Evolutionary conservation across 1,139 yeast species (phyloP).

Genomic region (Pneumocystis canis): DNA sequence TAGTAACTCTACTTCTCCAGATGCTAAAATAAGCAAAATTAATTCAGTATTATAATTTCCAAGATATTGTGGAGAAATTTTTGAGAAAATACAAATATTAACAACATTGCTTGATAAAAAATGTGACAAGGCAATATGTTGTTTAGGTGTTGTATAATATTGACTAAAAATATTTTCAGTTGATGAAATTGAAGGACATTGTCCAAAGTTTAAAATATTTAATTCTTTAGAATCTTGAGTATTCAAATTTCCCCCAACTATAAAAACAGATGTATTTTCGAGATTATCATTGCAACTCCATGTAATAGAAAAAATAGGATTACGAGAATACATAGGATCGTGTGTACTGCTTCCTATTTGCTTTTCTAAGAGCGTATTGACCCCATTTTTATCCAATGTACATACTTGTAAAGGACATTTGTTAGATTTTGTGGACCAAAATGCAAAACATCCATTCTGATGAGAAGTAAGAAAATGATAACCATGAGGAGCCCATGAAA

Average conservation of each 20-base stretch:
- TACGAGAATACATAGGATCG: constrained; percentile 17
- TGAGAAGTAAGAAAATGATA: constrained; percentile 67
- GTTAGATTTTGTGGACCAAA: constrained; percentile 83
- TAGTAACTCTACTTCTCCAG: constrained; percentile 46
- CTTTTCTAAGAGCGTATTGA: constrained; percentile 37
- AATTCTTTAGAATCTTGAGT: constrained; percentile 39
- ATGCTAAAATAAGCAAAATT: constrained; percentile 56
- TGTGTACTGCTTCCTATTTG: constrained; percentile 8
- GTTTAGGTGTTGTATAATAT: constrained; percentile 54
- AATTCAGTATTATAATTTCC: constrained; percentile 58
- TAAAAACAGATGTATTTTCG: constrained; percentile 57
- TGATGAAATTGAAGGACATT: constrained; percentile 54
- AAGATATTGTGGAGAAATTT: constrained; percentile 44
- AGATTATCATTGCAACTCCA: constrained; percentile 65
- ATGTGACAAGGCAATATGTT: constrained; percentile 43
- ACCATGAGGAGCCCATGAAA: constrained; percentile 88
- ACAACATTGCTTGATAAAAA: constrained; percentile 26
- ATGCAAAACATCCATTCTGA: constrained; percentile 67
- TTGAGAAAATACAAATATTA: constrained; percentile 39
- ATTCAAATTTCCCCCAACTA: constrained; percentile 52
- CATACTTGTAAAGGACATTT: constrained; percentile 56
- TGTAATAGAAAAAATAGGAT: constrained; percentile 31
- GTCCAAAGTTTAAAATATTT: constrained; percentile 61
- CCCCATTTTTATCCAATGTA: constrained; percentile 47
- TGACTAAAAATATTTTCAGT: constrained; percentile 71